phyloP scores from a whole-genome alignment of 2,329 filamentous ascomycete species.

The Penicillium janthinellum region DNA sequence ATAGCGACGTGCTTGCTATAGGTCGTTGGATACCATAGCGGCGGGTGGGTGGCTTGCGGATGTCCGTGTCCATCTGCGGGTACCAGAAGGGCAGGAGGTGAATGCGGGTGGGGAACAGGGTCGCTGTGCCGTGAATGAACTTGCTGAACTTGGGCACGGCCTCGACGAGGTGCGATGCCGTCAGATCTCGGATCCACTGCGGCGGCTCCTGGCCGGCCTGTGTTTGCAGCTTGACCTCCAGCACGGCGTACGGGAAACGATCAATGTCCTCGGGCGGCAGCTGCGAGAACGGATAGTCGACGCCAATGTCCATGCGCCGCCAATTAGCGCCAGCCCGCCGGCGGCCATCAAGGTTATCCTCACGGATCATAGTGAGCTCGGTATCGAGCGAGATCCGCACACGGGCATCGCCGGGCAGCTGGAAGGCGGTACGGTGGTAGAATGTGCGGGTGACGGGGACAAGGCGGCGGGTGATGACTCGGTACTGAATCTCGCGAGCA shows the following conservation, averaged over 20 bases:
- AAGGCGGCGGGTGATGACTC: conserved; percentile 82
- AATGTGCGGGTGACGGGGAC: conserved; percentile 91
- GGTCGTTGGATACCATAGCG: conserved; percentile 88
- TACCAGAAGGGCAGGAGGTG: conserved; percentile 94
- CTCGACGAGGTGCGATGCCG: conserved; percentile 90
- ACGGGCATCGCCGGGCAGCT: conserved; percentile 91
- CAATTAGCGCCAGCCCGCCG: conserved; percentile 82
- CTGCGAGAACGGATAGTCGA: conserved; percentile 92
- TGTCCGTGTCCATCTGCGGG: conserved; percentile 97
- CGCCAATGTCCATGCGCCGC: conserved; percentile 95
- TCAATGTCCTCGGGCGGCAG: conserved; percentile 81
- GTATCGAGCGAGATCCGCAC: conserved; percentile 97
- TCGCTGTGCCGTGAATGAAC: conserved; percentile 94
- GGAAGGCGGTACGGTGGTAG: conserved; percentile 97
- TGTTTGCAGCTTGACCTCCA: conserved; percentile 97
- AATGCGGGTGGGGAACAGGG: conserved; percentile 82
- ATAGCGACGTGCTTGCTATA: conserved; percentile 71
- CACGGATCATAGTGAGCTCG: conserved; percentile 89
- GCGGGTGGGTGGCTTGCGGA: conserved; percentile 86
- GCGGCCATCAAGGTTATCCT: conserved; percentile 88
- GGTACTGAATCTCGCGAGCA: conserved; percentile 91
- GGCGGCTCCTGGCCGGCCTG: conserved; percentile 93
- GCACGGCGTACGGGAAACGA: conserved; percentile 90
- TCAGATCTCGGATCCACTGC: conserved; percentile 93
- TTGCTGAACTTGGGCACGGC: conserved; percentile 99